Conservation (phyloP, 1,284 basidiomycete genomes). For the Vanrija pseudolonga region DNA sequence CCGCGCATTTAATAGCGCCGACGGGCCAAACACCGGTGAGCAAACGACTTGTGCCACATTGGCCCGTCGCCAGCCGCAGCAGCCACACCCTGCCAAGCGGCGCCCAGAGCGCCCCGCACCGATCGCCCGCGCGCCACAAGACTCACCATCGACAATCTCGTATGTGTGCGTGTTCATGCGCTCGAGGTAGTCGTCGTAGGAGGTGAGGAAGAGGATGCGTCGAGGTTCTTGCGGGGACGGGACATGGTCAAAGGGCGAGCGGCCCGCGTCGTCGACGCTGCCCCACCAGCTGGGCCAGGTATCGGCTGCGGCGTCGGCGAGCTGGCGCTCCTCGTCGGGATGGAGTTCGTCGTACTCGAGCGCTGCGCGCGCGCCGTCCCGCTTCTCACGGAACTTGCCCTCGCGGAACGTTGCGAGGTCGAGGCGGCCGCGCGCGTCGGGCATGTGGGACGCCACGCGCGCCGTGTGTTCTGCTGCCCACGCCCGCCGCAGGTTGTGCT, state of each 20-base stretch:
- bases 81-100: too few relatives aligned
- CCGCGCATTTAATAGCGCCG: too few relatives aligned
- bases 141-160: slow-evolving; percentile 44
- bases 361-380: not conserved
- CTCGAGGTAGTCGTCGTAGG: slow-evolving; percentile 46
- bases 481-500: not conserved
- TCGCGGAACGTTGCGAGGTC: not conserved
- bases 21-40: too few relatives aligned
- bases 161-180: slow-evolving; percentile 49
- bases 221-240: slow-evolving; percentile 21
- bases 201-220: slow-evolving; percentile 47
- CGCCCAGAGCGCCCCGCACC: too few relatives aligned
- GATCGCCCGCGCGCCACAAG: not conserved
- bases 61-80: not conserved
- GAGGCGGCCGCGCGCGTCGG: not conserved
- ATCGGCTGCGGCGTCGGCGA: slow-evolving; percentile 8
- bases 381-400: not conserved
- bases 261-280: slow-evolving; percentile 36
- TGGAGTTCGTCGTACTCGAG: not conserved
- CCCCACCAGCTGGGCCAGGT: slow-evolving; percentile 45
- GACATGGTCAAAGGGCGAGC: slow-evolving; percentile 41
- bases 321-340: slow-evolving; percentile 13
- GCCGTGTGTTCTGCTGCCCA: not conserved
- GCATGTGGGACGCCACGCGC: not conserved
- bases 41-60: not conserved